A percentile compares a stretch with the other conserved stretches of the same genome.
phyloP scores from a whole-genome alignment of 805 yeast species.

The Jamesozyma piceae region DNA sequence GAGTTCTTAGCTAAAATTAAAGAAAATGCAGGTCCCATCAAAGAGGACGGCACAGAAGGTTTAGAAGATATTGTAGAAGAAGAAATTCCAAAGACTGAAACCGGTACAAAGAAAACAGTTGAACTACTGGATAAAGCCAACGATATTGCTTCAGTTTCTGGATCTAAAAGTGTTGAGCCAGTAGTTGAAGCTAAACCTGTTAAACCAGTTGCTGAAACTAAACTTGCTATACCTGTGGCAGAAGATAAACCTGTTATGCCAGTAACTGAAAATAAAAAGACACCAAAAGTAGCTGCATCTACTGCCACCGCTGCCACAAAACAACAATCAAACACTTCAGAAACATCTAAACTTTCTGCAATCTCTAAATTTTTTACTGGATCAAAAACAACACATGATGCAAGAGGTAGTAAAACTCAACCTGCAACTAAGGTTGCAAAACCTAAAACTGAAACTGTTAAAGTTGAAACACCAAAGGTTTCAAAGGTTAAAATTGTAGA shows the following conservation, averaged over 20 bases:
- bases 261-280: background rate
- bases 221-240: background rate
- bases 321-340: background rate
- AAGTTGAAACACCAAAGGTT: background rate
- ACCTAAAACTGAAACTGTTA: background rate
- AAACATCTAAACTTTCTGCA: background rate
- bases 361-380: background rate
- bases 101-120: background rate
- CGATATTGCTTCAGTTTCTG: background rate
- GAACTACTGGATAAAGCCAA: constrained; percentile 4
- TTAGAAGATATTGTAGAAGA: constrained; percentile 4
- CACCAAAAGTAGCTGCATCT: background rate
- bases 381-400: background rate
- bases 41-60: constrained; percentile 4
- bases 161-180: background rate
- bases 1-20: constrained; percentile 17
- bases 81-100: constrained; percentile 1
- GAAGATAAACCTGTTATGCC: background rate
- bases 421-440: background rate
- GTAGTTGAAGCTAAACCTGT: constrained; percentile 6
- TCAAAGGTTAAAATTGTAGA: background rate
- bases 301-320: background rate
- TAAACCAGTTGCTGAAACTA: background rate
- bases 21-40: background rate
- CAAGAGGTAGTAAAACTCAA: background rate